Evolutionary conservation across 805 yeast species (phyloP), one percentile per base, ranked within the genome.

Genomic region (Pichia sporocuriosa): DNA sequence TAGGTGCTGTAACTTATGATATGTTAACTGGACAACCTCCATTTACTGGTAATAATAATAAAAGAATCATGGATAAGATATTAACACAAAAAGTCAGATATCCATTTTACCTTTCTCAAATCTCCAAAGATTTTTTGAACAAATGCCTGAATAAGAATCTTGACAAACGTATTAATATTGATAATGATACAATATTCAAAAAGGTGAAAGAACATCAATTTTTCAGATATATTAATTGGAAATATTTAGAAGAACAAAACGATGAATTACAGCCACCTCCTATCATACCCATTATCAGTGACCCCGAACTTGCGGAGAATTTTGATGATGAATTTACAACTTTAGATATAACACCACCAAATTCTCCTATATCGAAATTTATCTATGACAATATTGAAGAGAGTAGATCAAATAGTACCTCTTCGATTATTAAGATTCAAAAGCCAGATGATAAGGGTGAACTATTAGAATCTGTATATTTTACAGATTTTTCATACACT

Each of bases 21-120:
- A 72, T 87, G 73, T 66, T 87, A 38, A 81, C 89, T 0, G 96
- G 96, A 0, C 71, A 79, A 36, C 95, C 96, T 0, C 96, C 96
- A 1, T 86, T 84, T 60, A 83, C 93, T 0, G 96, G 96, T 3
- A 80, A 74, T 41, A 84, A 82, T 53, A 81, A 83, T 54, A 81
- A 82, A 56, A 74, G 72, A 34, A 84, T 87, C 24, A 71, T 83
- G 64, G 85, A 82, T 47, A 87, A 85, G 58, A 81, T 87, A 24
- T 72, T 81, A 40, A 63, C 72, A 19, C 84, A 85, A 47, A 80
- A 79, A 48, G 64, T 81, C 28, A 75, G 70, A 42, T 66, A 80
- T 32, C 96, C 96, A 0, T 82, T 75, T 55, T 87, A 85, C 56
- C 65, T 88, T 26, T 76, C 93, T 4, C 74, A 72, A 21, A 94